These are phyloP conservation scores for Capsicum baccatum DNA, from an alignment of 257 asterid genomes.

Conservation along the genomic window DNA sequence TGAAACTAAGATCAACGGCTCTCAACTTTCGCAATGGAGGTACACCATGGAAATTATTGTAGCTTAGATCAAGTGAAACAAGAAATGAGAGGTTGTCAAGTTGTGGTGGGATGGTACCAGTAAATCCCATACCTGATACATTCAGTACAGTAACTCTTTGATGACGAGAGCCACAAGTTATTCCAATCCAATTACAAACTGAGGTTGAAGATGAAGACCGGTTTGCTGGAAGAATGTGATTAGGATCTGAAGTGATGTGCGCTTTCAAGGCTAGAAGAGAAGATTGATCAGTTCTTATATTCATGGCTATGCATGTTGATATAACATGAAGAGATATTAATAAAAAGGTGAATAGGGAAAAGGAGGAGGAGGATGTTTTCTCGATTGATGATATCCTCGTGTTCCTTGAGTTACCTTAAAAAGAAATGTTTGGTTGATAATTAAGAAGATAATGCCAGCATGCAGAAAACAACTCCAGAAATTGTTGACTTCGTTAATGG, in stretches of 20 bases:
- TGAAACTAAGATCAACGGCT: neutral
- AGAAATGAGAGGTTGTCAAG: constrained; percentile 48
- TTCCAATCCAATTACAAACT: constrained; percentile 42
- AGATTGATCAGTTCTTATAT: constrained; percentile 37
- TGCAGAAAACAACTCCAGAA: too few species aligned
- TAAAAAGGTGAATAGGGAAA: too few species aligned
- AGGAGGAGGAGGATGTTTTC: too few species aligned
- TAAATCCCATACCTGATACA: neutral
- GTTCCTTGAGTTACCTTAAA: too few species aligned
- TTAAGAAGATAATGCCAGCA: too few species aligned
- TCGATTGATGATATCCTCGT: too few species aligned
- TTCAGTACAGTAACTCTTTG: too few species aligned
- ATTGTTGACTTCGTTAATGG: too few species aligned
- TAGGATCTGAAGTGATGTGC: constrained; percentile 16
- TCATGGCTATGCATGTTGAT: too few species aligned
- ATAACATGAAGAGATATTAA: too few species aligned
- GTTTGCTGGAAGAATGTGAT: constrained; percentile 27
- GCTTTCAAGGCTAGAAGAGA: constrained; percentile 39
- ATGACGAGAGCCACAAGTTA: constrained; percentile 34
- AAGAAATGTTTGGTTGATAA: too few species aligned
- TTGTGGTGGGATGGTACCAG: constrained; percentile 37
- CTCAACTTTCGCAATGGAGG: constrained; percentile 32
- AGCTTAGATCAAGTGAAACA: constrained; percentile 34
- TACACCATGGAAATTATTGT: constrained; percentile 36
- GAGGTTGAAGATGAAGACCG: constrained; percentile 32